These are phyloP conservation scores for Vitis hybrid DNA, from an alignment of 177 flowering plant species.

Conservation along the genomic window DNA sequence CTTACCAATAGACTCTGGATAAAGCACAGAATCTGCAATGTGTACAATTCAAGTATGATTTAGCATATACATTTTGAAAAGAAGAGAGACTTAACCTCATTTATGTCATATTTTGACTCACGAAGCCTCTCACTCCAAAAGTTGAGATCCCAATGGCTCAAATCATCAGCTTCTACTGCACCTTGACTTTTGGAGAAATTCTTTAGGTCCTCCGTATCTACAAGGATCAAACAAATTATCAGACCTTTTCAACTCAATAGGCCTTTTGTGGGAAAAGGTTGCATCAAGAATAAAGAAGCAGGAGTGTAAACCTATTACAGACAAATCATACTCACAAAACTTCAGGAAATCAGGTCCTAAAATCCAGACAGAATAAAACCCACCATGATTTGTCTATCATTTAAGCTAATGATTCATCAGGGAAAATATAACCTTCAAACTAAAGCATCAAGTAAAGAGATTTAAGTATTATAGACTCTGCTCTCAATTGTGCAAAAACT, in stretches of 20 bases:
- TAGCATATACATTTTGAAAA: not conserved
- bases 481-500: too few relatives aligned
- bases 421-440: too few relatives aligned
- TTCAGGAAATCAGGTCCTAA: not conserved
- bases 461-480: too few relatives aligned
- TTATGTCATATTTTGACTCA: constrained; percentile 90
- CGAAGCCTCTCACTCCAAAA: constrained; percentile 99
- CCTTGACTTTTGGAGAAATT: constrained; percentile 63
- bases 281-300: not conserved
- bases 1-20: too few relatives aligned
- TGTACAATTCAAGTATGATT: too few relatives aligned
- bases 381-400: not conserved
- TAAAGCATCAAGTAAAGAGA: too few relatives aligned
- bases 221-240: constrained; percentile 16
- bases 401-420: too few relatives aligned
- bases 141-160: constrained; percentile 79
- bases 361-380: not conserved
- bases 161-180: constrained; percentile 73
- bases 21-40: too few relatives aligned
- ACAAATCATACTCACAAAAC: not conserved
- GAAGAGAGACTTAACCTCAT: constrained; percentile 57
- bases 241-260: not conserved
- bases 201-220: constrained; percentile 88
- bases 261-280: not conserved
- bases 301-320: not conserved